Evolutionary conservation across 345 rosid genomes (phyloP), one percentile per base, ranked within the genome.

Genomic region (Brassica juncea): DNA sequence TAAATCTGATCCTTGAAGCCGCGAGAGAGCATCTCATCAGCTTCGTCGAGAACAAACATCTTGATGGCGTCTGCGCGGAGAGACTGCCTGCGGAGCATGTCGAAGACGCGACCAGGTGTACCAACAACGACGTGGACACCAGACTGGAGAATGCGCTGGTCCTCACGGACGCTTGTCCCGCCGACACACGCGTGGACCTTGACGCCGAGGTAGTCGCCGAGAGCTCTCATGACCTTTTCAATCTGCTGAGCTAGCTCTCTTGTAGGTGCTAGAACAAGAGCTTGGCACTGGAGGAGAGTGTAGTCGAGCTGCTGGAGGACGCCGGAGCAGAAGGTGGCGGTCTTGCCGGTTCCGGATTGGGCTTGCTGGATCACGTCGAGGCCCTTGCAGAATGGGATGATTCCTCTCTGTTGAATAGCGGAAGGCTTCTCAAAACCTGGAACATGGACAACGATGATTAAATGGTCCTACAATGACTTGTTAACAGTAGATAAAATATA

Each of bases 61-160:
- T 69, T 91, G 63, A 94, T 94, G 16, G 87, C 79, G 77, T 92
- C 97, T 2, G 94, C 88, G 1, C 91, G 89, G 39, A 94, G 94
- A 2, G 97, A 94, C 67, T 94, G 93, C 84, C 97, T 88, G 8
- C 91, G 85, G 74, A 94, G 77, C 98, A 94, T 90, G 88, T 94
- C 98, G 76, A 92, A 94, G 49, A 94, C 98, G 86, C 98, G 98
- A 21, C 97, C 97, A 28, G 98, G 98, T 35, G 98, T 94, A 7
- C 98, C 98, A 35, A 94, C 98, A 37, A 94, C 98, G 81, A 89
- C 98, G 84, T 94, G 97, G 37, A 92, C 98, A 76, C 97, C 98
- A 75, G 89, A 80, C 83, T 92, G 97, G 64, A 94, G 96, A 58
- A 94, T 89, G 6, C 94, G 93, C 39, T 94, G 97, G 60, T 94